Evolutionary conservation across 2,329 filamentous ascomycete species (phyloP).

Genomic region (Calonectria multiphialidica): DNA sequence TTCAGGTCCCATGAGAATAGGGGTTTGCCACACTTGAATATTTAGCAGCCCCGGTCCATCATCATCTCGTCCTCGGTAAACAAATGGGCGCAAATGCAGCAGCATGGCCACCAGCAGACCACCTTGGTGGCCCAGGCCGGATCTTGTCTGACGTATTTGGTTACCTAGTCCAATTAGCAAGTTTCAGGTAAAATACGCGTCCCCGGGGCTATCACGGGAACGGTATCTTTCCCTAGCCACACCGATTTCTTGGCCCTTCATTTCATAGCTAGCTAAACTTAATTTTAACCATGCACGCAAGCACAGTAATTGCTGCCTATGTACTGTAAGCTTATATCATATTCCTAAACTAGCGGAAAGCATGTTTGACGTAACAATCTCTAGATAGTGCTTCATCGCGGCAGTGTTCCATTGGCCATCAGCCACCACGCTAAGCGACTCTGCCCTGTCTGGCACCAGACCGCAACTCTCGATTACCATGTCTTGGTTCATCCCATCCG

Average conservation of each 20-base stretch:
- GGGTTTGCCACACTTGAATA: neutral
- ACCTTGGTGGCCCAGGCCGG: neutral
- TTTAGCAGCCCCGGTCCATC: neutral
- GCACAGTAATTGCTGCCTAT: neutral
- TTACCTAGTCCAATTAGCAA: neutral
- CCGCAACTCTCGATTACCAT: neutral
- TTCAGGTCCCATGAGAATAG: neutral
- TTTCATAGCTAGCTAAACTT: slow-evolving; percentile 1
- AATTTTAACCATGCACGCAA: neutral
- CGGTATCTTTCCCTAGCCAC: neutral
- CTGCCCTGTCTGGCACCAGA: neutral
- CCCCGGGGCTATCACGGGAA: neutral
- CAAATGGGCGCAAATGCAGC: neutral
- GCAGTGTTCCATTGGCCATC: neutral
- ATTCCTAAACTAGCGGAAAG: neutral
- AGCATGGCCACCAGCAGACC: neutral
- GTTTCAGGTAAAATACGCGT: neutral
- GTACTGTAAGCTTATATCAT: slow-evolving; percentile 10
- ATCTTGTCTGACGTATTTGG: neutral
- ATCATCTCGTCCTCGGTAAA: neutral
- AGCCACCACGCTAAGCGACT: neutral
- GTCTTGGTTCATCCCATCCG: neutral
- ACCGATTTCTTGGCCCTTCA: neutral
- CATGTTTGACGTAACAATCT: neutral
- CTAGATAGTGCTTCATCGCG: neutral